phyloP scores from a whole-genome alignment of 805 yeast species.

The Sugiyamaella boreocaroliniensis region DNA sequence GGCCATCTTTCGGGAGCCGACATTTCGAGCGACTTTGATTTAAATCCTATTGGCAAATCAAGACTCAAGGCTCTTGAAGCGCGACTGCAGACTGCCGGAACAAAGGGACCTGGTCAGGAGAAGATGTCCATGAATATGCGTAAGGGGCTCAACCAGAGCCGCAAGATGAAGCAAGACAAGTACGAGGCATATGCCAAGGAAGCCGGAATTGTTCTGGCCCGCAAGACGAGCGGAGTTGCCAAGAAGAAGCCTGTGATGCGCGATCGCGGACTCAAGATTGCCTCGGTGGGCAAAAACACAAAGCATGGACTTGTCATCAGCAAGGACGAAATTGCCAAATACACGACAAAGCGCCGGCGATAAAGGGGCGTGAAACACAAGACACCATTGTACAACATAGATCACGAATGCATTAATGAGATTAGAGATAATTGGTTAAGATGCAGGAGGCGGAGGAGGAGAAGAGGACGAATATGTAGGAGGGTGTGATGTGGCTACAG shows the following conservation, averaged over 20 bases:
- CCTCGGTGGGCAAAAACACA: constrained; percentile 69
- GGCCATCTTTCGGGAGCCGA: constrained; percentile 31
- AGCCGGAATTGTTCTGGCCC: constrained; percentile 83
- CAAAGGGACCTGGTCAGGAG: constrained; percentile 42
- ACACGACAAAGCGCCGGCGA: constrained; percentile 6
- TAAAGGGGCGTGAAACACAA: too few relatives aligned
- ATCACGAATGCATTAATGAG: neutral
- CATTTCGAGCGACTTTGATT: constrained; percentile 25
- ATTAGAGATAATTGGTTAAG: neutral
- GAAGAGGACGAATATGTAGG: neutral
- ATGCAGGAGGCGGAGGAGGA: neutral
- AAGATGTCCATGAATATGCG: constrained; percentile 86
- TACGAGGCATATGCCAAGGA: constrained; percentile 75
- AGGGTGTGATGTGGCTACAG: neutral
- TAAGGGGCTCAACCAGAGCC: constrained; percentile 68
- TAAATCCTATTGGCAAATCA: constrained; percentile 34
- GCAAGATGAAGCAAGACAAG: constrained; percentile 41
- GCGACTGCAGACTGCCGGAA: constrained; percentile 21
- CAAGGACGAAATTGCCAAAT: constrained; percentile 51
- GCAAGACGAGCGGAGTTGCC: constrained; percentile 18
- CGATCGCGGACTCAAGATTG: constrained; percentile 73
- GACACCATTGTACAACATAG: neutral
- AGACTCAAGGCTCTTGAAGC: constrained; percentile 33
- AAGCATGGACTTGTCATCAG: constrained; percentile 71
- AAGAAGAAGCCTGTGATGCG: constrained; percentile 45